A percentile compares a stretch with the other conserved stretches of the same genome.
Evolutionary conservation across 2,329 filamentous ascomycete species (phyloP).

Genomic region (Fonsecaea pedrosoi): DNA sequence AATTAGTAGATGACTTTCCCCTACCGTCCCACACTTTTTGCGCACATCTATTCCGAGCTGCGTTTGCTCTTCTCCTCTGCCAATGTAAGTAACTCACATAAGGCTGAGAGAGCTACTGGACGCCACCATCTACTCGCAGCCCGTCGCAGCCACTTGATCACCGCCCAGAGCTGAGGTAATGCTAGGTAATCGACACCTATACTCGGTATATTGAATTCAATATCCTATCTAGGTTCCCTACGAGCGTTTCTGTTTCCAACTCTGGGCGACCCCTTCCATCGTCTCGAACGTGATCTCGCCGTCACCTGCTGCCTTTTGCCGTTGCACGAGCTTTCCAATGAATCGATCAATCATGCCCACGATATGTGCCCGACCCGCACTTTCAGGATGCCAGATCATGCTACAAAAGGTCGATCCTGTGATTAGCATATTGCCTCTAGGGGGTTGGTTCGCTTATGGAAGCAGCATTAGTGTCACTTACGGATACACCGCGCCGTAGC

Average conservation of each 20-base stretch:
- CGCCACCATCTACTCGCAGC: background rate
- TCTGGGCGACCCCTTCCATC: slow-evolving; percentile 37
- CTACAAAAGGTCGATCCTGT: slow-evolving; percentile 18
- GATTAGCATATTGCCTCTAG: slow-evolving; percentile 16
- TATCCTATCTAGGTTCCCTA: background rate
- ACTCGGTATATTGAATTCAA: background rate
- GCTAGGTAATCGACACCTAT: slow-evolving; percentile 12
- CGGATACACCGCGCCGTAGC: slow-evolving; percentile 39
- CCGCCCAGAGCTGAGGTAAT: slow-evolving; percentile 26
- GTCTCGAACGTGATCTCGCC: slow-evolving; percentile 41
- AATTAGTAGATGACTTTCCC: background rate
- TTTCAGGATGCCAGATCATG: slow-evolving; percentile 42
- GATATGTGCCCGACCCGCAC: slow-evolving; percentile 39
- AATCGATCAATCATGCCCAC: slow-evolving; percentile 42
- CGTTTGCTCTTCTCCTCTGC: background rate
- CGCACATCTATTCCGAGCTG: background rate
- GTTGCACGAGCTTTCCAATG: slow-evolving; percentile 35
- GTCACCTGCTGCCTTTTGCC: slow-evolving; percentile 32
- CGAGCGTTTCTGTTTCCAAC: slow-evolving; percentile 33
- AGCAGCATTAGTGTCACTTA: slow-evolving; percentile 25
- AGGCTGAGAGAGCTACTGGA: slow-evolving; percentile 12
- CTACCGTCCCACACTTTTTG: background rate
- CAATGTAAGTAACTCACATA: slow-evolving; percentile 13
- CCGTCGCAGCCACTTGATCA: background rate
- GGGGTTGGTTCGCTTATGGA: slow-evolving; percentile 8